Conservation (phyloP, 1,139 yeast genomes). For the Sugiyamaella grinbergsii region DNA sequence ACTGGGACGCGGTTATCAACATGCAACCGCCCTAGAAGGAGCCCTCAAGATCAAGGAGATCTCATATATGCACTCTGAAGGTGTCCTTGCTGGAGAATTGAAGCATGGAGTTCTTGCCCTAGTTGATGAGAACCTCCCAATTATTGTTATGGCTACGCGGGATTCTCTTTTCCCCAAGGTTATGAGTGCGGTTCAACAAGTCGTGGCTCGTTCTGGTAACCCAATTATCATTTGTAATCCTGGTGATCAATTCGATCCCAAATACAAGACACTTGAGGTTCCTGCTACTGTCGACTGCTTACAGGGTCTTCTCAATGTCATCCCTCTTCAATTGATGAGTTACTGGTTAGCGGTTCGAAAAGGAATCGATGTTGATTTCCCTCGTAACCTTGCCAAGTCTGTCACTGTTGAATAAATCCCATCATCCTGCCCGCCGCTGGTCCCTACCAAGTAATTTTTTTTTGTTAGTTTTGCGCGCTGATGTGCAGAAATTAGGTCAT, state of each 20-base stretch:
- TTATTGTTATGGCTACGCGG: slow-evolving; percentile 95
- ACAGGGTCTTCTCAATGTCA: slow-evolving; percentile 92
- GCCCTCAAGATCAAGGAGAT: slow-evolving; percentile 98
- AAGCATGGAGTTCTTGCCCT: slow-evolving; percentile 98
- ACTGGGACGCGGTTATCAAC: slow-evolving; percentile 97
- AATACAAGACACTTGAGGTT: slow-evolving; percentile 66
- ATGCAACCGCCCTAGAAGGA: slow-evolving; percentile 97
- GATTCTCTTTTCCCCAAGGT: slow-evolving; percentile 97
- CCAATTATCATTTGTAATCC: slow-evolving; percentile 93
- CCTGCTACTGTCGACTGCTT: slow-evolving; percentile 96
- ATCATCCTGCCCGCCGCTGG: not conserved
- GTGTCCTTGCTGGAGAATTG: slow-evolving; percentile 98
- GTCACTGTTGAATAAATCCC: slow-evolving; percentile 83
- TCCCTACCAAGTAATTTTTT: not conserved
- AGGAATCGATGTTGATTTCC: slow-evolving; percentile 97
- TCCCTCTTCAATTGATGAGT: slow-evolving; percentile 94
- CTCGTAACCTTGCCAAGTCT: slow-evolving; percentile 96
- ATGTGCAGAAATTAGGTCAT: slow-evolving; percentile 14
- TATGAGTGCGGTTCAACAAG: slow-evolving; percentile 95
- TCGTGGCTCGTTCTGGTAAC: slow-evolving; percentile 94
- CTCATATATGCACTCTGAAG: slow-evolving; percentile 98
- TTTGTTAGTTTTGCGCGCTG: not conserved
- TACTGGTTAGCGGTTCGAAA: slow-evolving; percentile 96
- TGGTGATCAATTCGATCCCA: slow-evolving; percentile 58
- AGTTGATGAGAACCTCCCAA: slow-evolving; percentile 91